Conservation (phyloP, 345 rosid species). For the Euphorbia pulcherrima region DNA sequence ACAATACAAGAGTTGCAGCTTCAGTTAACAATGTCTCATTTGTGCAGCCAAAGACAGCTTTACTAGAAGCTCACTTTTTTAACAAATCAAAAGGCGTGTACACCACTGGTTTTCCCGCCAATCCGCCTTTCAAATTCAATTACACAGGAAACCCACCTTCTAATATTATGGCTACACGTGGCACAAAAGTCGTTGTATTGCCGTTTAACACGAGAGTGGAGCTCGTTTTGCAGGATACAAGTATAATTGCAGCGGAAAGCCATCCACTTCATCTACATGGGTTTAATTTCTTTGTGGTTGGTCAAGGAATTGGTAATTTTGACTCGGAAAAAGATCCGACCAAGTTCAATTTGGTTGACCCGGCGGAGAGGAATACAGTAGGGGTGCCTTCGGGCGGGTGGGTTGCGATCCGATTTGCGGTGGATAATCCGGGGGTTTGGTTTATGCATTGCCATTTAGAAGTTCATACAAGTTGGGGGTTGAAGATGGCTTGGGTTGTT, state of each 20-base stretch:
- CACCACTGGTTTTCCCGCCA: slow-evolving; percentile 43
- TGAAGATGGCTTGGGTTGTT: slow-evolving; percentile 59
- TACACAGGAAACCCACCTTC: slow-evolving; percentile 49
- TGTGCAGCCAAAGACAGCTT: slow-evolving; percentile 35
- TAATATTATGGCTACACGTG: slow-evolving; percentile 31
- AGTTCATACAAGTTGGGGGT: slow-evolving; percentile 58
- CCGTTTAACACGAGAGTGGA: slow-evolving; percentile 43
- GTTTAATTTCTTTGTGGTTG: slow-evolving; percentile 47
- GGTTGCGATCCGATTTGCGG: slow-evolving; percentile 50
- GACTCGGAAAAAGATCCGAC: slow-evolving; percentile 40
- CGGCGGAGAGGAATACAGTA: slow-evolving; percentile 45
- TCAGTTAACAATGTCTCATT: slow-evolving; percentile 48
- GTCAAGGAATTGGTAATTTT: slow-evolving; percentile 47
- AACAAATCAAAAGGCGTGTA: slow-evolving; percentile 40
- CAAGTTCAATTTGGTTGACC: slow-evolving; percentile 49
- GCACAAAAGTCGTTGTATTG: slow-evolving; percentile 42
- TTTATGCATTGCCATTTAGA: slow-evolving; percentile 56
- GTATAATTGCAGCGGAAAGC: slow-evolving; percentile 45
- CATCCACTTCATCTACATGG: slow-evolving; percentile 60
- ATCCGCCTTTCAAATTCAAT: slow-evolving; percentile 46
- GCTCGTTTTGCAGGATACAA: slow-evolving; percentile 51
- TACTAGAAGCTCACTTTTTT: slow-evolving; percentile 50
- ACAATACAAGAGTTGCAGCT: slow-evolving; percentile 39
- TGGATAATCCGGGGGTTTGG: slow-evolving; percentile 54
- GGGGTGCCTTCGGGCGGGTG: slow-evolving; percentile 59